A percentile compares a stretch with the other conserved stretches of the same genome.
Evolutionary conservation across 1,284 basidiomycete genomes (phyloP).

Genomic region (Cutaneotrichosporon sp.): DNA sequence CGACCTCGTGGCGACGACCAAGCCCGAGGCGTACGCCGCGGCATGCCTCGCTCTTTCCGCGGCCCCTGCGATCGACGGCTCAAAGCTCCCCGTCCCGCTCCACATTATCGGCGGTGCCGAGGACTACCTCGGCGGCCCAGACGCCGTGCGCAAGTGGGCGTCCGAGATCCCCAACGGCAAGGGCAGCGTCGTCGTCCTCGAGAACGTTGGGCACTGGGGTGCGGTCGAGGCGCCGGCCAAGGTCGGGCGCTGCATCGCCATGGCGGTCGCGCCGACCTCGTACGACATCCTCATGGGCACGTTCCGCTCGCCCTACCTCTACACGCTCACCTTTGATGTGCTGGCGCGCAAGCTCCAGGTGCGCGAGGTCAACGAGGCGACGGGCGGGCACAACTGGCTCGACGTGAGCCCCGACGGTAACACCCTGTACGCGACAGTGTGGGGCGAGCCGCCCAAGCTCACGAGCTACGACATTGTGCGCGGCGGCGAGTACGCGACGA

Average conservation of each 20-base stretch:
- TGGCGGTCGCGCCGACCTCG: constrained; percentile 14
- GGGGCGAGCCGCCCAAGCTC: constrained; percentile 37
- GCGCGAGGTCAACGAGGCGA: constrained; percentile 24
- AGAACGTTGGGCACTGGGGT: constrained; percentile 39
- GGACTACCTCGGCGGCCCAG: constrained; percentile 35
- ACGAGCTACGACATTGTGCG: constrained; percentile 34
- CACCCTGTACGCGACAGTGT: constrained; percentile 42
- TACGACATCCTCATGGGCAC: constrained; percentile 42
- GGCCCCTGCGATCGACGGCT: constrained; percentile 22
- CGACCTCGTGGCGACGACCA: constrained; percentile 32
- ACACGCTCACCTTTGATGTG: constrained; percentile 37
- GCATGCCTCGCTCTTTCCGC: constrained; percentile 32
- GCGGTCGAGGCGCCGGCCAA: constrained; percentile 32
- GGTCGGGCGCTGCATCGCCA: constrained; percentile 18
- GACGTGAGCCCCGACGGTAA: constrained; percentile 28
- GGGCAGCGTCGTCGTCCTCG: constrained; percentile 24
- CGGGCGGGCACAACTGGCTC: constrained; percentile 45
- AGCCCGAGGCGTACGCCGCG: constrained; percentile 30
- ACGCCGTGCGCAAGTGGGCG: constrained; percentile 25
- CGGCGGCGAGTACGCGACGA: constrained; percentile 3
- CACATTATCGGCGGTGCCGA: constrained; percentile 34
- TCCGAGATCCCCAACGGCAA: constrained; percentile 22
- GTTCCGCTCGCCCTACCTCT: constrained; percentile 39
- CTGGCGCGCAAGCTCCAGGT: constrained; percentile 26
- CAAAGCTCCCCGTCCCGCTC: constrained; percentile 22